Conservation (phyloP, 2,329 filamentous ascomycete genomes). For the Sporothrix brunneoviolacea region DNA sequence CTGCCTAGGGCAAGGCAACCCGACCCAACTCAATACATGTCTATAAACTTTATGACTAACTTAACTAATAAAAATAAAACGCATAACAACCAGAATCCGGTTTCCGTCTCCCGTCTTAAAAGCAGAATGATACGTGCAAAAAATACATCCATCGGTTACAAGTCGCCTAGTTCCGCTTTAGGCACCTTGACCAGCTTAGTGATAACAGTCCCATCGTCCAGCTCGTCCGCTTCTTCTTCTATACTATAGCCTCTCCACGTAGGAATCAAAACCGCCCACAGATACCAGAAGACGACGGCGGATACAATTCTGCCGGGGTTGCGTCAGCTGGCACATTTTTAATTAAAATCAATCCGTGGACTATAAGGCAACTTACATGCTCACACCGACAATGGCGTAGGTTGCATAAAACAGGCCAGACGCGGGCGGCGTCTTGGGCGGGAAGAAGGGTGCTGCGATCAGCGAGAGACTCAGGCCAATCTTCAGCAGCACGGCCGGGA, state of each 20-base stretch:
- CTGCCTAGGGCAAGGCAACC: no score
- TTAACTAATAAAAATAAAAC: no score
- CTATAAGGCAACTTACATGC: constrained; percentile 39
- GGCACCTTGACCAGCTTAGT: constrained; percentile 45
- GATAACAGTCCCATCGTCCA: constrained; percentile 61
- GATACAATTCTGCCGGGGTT: constrained; percentile 41
- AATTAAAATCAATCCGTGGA: not conserved
- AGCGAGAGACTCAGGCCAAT: constrained; percentile 48
- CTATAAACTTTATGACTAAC: no score
- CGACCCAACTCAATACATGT: no score
- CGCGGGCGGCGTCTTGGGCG: constrained; percentile 41
- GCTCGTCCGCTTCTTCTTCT: constrained; percentile 52
- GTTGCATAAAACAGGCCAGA: constrained; percentile 44
- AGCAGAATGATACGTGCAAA: no score
- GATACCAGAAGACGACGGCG: constrained; percentile 60
- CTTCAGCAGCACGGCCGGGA: constrained; percentile 50
- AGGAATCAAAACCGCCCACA: constrained; percentile 58
- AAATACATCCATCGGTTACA: no score
- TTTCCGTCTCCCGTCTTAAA: no score
- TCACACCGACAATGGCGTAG: constrained; percentile 46
- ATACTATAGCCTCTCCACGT: constrained; percentile 51
- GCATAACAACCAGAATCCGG: no score
- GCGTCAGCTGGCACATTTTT: no score
- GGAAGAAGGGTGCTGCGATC: constrained; percentile 56
- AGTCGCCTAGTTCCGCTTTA: constrained; percentile 2